Evolutionary conservation across 257 asterid species (phyloP).

Genomic region (Marsdenia floribunda): DNA sequence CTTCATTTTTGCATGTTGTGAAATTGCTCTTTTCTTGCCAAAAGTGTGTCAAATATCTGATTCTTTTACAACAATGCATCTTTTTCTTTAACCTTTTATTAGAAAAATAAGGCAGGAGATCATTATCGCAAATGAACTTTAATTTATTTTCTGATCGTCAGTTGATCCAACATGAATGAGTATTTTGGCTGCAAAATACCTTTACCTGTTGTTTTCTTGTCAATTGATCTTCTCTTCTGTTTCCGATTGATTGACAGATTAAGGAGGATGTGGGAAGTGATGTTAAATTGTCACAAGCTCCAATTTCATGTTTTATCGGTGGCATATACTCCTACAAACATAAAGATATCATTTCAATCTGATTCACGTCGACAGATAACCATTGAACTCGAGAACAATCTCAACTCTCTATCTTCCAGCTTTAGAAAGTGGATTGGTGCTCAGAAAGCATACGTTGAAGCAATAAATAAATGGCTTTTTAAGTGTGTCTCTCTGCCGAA

Average conservation of each 20-base stretch:
- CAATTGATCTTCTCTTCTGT: background rate
- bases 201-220: background rate
- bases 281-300: conserved; percentile 78
- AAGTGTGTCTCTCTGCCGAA: conserved; percentile 60
- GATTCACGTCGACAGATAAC: conserved; percentile 54
- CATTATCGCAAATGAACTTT: background rate
- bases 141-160: too few species aligned
- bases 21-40: too few species aligned
- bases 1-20: background rate
- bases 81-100: background rate
- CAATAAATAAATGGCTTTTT: conserved; percentile 78
- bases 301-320: conserved; percentile 71
- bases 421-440: conserved; percentile 80
- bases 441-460: conserved; percentile 64
- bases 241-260: conserved; percentile 37
- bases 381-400: conserved; percentile 49
- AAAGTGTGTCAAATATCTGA: too few species aligned
- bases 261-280: conserved; percentile 86
- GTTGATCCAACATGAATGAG: background rate
- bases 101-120: background rate
- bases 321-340: conserved; percentile 50
- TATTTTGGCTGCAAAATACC: background rate
- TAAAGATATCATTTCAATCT: conserved; percentile 43
- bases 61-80: background rate
- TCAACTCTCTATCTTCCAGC: conserved; percentile 47